Conservation (phyloP, 2,329 filamentous ascomycete genomes). For the Xylariaceae sp. region DNA sequence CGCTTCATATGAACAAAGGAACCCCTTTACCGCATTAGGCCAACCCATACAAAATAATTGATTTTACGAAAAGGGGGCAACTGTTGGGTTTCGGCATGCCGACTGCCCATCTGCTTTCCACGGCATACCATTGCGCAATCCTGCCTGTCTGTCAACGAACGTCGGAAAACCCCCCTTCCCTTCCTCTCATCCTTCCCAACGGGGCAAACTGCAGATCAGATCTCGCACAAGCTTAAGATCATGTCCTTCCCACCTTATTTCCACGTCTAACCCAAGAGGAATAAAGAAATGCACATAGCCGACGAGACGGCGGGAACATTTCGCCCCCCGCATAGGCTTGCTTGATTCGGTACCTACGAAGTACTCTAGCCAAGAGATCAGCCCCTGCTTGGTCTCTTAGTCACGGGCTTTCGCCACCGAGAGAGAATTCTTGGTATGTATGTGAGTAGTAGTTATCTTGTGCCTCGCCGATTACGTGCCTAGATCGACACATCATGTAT, state of each 20-base stretch:
- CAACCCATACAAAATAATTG: not conserved
- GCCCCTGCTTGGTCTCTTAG: constrained; percentile 8
- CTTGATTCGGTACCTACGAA: not conserved
- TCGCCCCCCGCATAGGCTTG: constrained; percentile 7
- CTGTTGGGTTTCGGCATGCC: not conserved
- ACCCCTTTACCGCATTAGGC: constrained; percentile 25
- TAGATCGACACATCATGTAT: not conserved
- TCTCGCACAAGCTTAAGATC: constrained; percentile 15
- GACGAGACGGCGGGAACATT: constrained; percentile 9
- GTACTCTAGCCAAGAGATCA: constrained; percentile 7
- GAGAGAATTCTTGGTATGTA: not conserved
- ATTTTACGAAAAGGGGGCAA: constrained; percentile 8
- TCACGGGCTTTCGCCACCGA: constrained; percentile 13
- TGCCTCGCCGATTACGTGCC: not conserved
- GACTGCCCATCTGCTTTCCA: constrained; percentile 2
- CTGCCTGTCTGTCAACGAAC: constrained; percentile 7
- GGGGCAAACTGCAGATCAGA: constrained; percentile 20
- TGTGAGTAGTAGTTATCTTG: not conserved
- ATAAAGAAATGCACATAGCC: constrained; percentile 1
- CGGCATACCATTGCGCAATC: not conserved
- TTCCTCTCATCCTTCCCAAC: not conserved
- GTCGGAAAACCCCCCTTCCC: not conserved
- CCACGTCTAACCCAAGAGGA: not conserved
- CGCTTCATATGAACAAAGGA: constrained; percentile 20
- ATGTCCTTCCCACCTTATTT: not conserved